Base-by-base conservation (phyloP, 352 stramenopile genomes). In the Globisporangium radiosum region DNA sequence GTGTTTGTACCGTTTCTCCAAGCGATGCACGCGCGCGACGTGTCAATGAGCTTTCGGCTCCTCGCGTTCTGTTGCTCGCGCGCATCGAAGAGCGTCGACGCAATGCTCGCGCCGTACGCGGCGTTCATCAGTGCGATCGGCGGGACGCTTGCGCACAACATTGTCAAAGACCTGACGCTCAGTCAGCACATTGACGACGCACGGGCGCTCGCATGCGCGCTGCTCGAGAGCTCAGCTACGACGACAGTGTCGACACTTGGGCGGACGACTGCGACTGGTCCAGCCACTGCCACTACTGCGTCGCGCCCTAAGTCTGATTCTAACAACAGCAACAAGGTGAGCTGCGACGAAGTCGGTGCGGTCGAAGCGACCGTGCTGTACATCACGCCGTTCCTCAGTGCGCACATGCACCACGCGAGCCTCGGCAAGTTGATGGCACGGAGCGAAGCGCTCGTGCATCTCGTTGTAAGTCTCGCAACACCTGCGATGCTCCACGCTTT, bases 151-250 rank as follows among this genome's bases (percentile, higher is more conserved):
- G 52, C 72, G 17, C 66, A 81, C 53, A 75, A 69, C 33, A 61
- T 92, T 10, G 47, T 87, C 25, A 90, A 92, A 50, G 82, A 94
- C 52, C 57, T 94, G 48, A 75, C 70, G 40, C 51, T 92, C 43
- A 82, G 72, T 48, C 81, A 90, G 60, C 82, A 94, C 52, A 85
- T 94, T 15, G 82, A 94, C 42, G 82, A 92, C 51, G 85, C 85
- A 8, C 62, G 82, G 47, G 78, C 63, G 8, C 74, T 90, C 19
- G 78, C 81, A 5, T 86, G 76, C 44, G 73, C 81, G 0, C 47
- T 90, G 3, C 57, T 92, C n/a, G 71, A 65, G 4, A 79, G 72
- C 7, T 56, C 73, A 4, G 45, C 68, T 4, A 57, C 54, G 39
- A 70, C 73, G 39, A n/a, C 43, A 2, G 7, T 5, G 44, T 15